Evolutionary conservation across 257 asterid species (phyloP).

Genomic region (Voacanga thouarsii): DNA sequence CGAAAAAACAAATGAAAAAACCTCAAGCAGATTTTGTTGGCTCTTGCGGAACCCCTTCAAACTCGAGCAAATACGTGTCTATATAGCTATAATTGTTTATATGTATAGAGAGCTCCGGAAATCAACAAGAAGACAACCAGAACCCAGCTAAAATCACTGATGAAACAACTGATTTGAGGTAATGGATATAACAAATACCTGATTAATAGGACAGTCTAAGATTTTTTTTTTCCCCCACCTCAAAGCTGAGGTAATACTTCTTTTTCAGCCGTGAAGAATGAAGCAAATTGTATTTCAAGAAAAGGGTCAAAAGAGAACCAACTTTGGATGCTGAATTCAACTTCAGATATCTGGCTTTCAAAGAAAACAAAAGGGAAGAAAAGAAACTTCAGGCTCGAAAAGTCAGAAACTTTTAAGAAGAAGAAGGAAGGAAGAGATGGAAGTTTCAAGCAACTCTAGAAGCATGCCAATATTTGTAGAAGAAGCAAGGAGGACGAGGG

Average conservation of each 20-base stretch:
- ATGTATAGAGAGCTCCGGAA: neutral
- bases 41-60: neutral
- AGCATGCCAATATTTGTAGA: conserved; percentile 32
- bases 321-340: conserved; percentile 10
- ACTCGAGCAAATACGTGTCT: neutral
- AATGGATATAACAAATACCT: conserved; percentile 25
- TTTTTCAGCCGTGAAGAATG: conserved; percentile 5
- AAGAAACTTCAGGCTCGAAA: conserved; percentile 10
- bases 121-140: conserved; percentile 10
- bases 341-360: neutral
- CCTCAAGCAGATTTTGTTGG: neutral
- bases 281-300: neutral
- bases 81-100: neutral
- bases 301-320: neutral
- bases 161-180: conserved; percentile 12
- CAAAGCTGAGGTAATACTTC: neutral
- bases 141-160: conserved; percentile 14
- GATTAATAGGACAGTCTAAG: conserved; percentile 11
- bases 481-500: neutral
- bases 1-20: neutral
- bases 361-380: neutral
- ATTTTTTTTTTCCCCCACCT: neutral
- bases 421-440: conserved; percentile 12
- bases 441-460: conserved; percentile 20
- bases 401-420: conserved; percentile 11